Percentiles rank a stretch among this genome's conserved stretches.
Evolutionary conservation across 495 filamentous ascomycete genomes (phyloP).

Genomic region (Aspergillus ostianus): DNA sequence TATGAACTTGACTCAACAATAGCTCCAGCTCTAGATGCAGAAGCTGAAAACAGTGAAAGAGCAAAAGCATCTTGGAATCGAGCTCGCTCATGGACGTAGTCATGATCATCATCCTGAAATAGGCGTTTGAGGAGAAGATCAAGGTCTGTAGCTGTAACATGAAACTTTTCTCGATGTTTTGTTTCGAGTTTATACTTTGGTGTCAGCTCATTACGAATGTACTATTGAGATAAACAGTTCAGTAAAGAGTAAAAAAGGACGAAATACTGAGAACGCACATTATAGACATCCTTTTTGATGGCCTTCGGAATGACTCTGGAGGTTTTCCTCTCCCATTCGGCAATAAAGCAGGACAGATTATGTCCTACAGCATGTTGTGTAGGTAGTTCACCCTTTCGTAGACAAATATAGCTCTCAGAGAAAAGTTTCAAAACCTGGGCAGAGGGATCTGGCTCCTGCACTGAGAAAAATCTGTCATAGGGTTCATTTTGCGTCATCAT

Average conservation of each 20-base stretch:
- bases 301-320: background rate
- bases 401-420: conserved; percentile 2
- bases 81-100: conserved; percentile 24
- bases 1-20: conserved; percentile 26
- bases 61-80: conserved; percentile 19
- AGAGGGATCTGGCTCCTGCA: conserved; percentile 1
- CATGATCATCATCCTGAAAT: conserved; percentile 19
- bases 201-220: conserved; percentile 17
- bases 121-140: conserved; percentile 19
- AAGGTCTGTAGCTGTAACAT: conserved; percentile 20
- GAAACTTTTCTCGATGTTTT: conserved; percentile 19
- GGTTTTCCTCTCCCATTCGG: conserved; percentile 5
- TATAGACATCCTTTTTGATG: conserved; percentile 7
- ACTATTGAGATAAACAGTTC: conserved; percentile 13
- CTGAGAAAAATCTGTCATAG: conserved; percentile 4
- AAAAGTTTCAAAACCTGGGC: conserved; percentile 7
- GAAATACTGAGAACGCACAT: too few relatives aligned
- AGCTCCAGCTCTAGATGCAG: conserved; percentile 19
- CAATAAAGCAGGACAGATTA: conserved; percentile 9
- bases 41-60: conserved; percentile 22
- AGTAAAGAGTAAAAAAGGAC: too few relatives aligned
- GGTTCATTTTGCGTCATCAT: conserved; percentile 10
- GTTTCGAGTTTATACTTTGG: conserved; percentile 18
- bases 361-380: background rate
- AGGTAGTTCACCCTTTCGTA: background rate